A percentile compares a stretch with the other conserved stretches of the same genome.
Conservation (phyloP, 768 basidiomycete genomes). For the Leccinum longicurvipes region DNA sequence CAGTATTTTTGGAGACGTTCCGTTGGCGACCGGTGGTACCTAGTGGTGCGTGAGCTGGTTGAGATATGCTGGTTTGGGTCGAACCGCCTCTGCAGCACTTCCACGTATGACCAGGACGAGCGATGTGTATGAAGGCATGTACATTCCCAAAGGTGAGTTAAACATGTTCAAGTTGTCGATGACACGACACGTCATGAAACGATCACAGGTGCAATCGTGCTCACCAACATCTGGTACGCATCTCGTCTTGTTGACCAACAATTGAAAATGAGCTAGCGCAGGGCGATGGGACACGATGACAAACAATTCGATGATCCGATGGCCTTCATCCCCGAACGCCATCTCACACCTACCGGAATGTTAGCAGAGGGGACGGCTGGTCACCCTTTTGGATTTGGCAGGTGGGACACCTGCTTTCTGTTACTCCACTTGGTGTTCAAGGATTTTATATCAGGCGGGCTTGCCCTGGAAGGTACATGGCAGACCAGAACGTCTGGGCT, state of each 20-base stretch:
- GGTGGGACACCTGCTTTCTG: constrained; percentile 12
- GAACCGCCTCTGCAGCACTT: constrained; percentile 11
- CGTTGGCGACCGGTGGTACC: constrained; percentile 32
- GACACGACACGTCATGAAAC: background rate
- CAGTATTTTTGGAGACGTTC: constrained; percentile 29
- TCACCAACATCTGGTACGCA: constrained; percentile 28
- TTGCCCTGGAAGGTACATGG: constrained; percentile 36
- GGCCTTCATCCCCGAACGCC: constrained; percentile 56
- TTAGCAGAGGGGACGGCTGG: constrained; percentile 1
- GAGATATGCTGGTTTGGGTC: background rate
- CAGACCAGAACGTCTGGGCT: constrained; percentile 33
- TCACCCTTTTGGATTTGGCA: constrained; percentile 23
- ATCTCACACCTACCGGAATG: constrained; percentile 31
- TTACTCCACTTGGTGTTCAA: background rate
- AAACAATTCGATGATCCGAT: constrained; percentile 49
- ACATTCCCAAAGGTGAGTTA: constrained; percentile 27
- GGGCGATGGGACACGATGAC: constrained; percentile 50
- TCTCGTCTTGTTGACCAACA: background rate
- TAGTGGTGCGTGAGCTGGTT: constrained; percentile 18
- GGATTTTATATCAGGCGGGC: constrained; percentile 17
- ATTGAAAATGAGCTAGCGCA: constrained; percentile 13
- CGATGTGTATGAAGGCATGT: constrained; percentile 28
- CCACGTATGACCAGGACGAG: constrained; percentile 22
- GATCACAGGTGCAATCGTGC: constrained; percentile 16
- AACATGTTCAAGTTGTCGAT: background rate